Evolutionary conservation across 2,329 filamentous ascomycete species (phyloP), one percentile per base, ranked within the genome.

Genomic region (Ophiostoma fasciatum): DNA sequence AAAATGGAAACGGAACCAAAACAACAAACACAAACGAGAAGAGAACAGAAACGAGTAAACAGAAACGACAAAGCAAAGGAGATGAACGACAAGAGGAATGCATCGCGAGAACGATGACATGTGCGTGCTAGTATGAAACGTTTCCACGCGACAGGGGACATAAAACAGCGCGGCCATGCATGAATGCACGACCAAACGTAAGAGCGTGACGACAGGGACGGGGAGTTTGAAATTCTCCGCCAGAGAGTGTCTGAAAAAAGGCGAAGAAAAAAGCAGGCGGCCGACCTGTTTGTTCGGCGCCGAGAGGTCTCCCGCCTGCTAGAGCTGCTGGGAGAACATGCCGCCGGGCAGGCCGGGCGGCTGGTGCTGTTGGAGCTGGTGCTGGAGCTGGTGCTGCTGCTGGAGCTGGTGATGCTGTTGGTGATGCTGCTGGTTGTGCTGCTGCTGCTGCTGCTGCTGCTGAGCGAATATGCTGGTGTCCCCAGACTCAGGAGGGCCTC

Each of bases 401-500:
- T 35, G 36, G 3, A 26, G 30, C 5, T 31, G 36, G 9, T 30
- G 30, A 9, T 23, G 35, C 7, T 29, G 34, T 5, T 25, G 31
- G 5, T 37, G 37, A 11, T n/a, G 31, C 15, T 33, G 33, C 19
- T 39, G 41, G n/a, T n/a, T n/a, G n/a, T n/a, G n/a, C n/a, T n/a
- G n/a, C n/a, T n/a, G 9, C 12, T 47, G 57, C 47, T 60, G 59
- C 42, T 31, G 36, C 9, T 30, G 31, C 21, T 33, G 34, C n/a
- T 28, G 22, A 34, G 58, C 49, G 49, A 62, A 62, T 45, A 59
- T 45, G 41, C 47, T 56, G 48, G 54, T 63, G 61, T 65, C 62
- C 56, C 59, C 61, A 47, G 58, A 48, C 52, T 49, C 59, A 56
- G 61, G 56, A 56, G 55, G 56, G 43, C 49, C 56, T 52, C 58